Evolutionary conservation across 768 basidiomycete genomes (phyloP).

Genomic region (Boletus reticuloceps): DNA sequence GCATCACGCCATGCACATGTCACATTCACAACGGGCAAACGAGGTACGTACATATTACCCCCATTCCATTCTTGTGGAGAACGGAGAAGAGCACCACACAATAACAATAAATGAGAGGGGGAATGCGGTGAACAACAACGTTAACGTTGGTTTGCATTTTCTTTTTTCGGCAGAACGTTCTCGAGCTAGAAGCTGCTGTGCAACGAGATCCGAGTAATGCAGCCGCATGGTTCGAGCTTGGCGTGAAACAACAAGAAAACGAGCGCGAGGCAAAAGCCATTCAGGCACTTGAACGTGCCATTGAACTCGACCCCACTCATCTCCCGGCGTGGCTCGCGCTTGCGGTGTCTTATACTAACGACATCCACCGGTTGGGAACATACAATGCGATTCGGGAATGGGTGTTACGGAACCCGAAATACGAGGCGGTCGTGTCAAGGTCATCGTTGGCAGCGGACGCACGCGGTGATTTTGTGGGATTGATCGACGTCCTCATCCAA

Average conservation of each 20-base stretch:
- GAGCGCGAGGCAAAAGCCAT: constrained; percentile 92
- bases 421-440: constrained; percentile 45
- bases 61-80: constrained; percentile 11
- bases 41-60: constrained; percentile 37
- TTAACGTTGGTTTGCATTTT: constrained; percentile 12
- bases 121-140: constrained; percentile 7
- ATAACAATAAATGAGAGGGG: neutral
- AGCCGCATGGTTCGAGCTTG: constrained; percentile 84
- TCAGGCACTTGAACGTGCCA: constrained; percentile 74
- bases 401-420: constrained; percentile 60
- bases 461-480: constrained; percentile 37
- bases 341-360: constrained; percentile 89
- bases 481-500: constrained; percentile 77
- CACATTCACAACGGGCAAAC: constrained; percentile 26
- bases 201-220: constrained; percentile 73
- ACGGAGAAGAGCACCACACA: constrained; percentile 7
- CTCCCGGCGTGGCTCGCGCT: constrained; percentile 87
- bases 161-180: constrained; percentile 58
- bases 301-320: constrained; percentile 76
- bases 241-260: constrained; percentile 97
- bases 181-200: constrained; percentile 88
- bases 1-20: constrained; percentile 42
- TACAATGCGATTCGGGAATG: constrained; percentile 83
- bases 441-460: constrained; percentile 29
- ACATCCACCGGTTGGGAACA: constrained; percentile 70